These are phyloP conservation scores for Mycena chlorophos DNA, from an alignment of 768 basidiomycete species.

Conservation along the genomic window DNA sequence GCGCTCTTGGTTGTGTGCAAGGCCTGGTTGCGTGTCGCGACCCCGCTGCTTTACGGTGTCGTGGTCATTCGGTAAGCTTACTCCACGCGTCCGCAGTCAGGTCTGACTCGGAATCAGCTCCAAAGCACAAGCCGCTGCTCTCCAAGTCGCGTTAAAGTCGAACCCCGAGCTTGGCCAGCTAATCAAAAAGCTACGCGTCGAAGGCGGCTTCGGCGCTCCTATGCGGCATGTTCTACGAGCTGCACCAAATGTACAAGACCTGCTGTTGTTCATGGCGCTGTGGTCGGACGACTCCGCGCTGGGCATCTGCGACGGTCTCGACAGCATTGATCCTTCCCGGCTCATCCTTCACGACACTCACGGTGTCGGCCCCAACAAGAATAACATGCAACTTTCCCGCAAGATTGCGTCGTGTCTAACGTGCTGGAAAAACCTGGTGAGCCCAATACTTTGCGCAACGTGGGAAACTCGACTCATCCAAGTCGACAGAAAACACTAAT, in stretches of 20 bases:
- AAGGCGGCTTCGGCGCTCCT: conserved; percentile 22
- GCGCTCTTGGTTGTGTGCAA: conserved; percentile 14
- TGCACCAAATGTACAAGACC: conserved; percentile 13
- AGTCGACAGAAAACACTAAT: not conserved
- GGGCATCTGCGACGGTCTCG: conserved; percentile 11
- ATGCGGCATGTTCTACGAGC: conserved; percentile 7
- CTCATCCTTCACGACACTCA: conserved; percentile 4
- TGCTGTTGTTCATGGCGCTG: conserved; percentile 2
- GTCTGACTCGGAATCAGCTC: not conserved
- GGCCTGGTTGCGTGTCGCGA: conserved; percentile 21
- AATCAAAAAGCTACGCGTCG: conserved; percentile 28
- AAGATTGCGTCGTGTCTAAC: not conserved
- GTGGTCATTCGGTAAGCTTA: conserved; percentile 28
- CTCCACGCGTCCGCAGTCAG: not conserved
- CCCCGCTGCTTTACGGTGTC: conserved; percentile 27
- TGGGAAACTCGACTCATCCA: not conserved
- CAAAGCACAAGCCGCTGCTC: conserved; percentile 23
- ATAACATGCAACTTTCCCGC: conserved; percentile 1
- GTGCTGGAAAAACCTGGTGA: conserved; percentile 8
- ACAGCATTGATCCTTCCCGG: conserved; percentile 3
- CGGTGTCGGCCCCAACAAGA: conserved; percentile 2
- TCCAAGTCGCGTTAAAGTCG: conserved; percentile 17
- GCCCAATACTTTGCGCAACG: not conserved
- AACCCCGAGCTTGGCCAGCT: conserved; percentile 22
- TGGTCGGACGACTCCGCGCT: not conserved